Evolutionary conservation across 192 early-diverging fungal genomes (phyloP).

Genomic region (Pilobolus umbonatus): DNA sequence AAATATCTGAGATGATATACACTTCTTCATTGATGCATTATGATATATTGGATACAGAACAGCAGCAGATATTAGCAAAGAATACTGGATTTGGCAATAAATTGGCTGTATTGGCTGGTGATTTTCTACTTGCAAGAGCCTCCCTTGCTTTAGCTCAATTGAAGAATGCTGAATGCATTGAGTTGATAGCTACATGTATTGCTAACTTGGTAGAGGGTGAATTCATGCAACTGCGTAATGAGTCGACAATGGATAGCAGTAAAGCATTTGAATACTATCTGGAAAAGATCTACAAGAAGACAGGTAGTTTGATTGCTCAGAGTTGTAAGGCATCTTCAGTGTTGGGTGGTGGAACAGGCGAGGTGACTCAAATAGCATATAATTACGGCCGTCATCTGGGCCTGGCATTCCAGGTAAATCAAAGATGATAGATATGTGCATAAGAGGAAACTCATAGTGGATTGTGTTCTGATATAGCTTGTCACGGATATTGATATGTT

Average conservation of each 20-base stretch:
- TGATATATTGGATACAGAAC: slow-evolving; percentile 75
- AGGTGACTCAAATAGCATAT: slow-evolving; percentile 76
- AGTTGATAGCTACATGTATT: slow-evolving; percentile 89
- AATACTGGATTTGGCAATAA: slow-evolving; percentile 94
- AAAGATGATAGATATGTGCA: not conserved
- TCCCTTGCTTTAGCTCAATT: slow-evolving; percentile 87
- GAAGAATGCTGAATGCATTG: slow-evolving; percentile 87
- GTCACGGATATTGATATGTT: slow-evolving; percentile 94
- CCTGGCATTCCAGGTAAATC: slow-evolving; percentile 84
- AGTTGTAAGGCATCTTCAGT: slow-evolving; percentile 84
- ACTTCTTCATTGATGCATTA: slow-evolving; percentile 94
- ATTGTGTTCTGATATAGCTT: slow-evolving; percentile 41
- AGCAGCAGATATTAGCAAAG: slow-evolving; percentile 71
- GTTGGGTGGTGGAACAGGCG: slow-evolving; percentile 68
- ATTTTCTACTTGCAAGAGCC: slow-evolving; percentile 90
- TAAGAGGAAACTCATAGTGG: not conserved
- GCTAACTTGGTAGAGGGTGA: slow-evolving; percentile 95
- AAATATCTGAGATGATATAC: slow-evolving; percentile 98
- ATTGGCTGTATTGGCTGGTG: slow-evolving; percentile 92
- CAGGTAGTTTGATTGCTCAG: slow-evolving; percentile 90
- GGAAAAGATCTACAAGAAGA: slow-evolving; percentile 95
- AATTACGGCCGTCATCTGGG: slow-evolving; percentile 87
- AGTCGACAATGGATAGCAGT: slow-evolving; percentile 34
- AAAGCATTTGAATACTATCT: slow-evolving; percentile 85
- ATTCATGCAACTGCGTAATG: slow-evolving; percentile 92